Evolutionary conservation across 331 rosid species (phyloP).

Genomic region (Erythrophleum ivorense): DNA sequence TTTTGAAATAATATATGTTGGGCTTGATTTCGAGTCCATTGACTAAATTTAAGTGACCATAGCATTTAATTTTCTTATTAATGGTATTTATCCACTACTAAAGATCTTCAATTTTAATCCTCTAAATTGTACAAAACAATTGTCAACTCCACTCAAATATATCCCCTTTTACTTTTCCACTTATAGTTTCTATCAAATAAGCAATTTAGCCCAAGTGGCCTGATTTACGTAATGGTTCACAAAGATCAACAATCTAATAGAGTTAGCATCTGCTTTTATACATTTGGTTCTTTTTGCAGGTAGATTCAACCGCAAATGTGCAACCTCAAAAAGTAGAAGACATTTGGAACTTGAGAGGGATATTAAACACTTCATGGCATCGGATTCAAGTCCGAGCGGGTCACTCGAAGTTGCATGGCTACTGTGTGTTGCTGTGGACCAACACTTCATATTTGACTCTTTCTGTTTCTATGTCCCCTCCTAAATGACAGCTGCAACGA

Average conservation of each 20-base stretch:
- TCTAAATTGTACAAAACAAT: background rate
- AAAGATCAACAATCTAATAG: background rate
- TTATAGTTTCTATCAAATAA: background rate
- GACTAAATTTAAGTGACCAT: background rate
- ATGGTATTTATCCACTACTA: background rate
- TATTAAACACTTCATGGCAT: slow-evolving; percentile 88
- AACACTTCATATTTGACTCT: background rate
- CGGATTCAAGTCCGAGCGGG: slow-evolving; percentile 63
- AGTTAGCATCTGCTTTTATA: background rate
- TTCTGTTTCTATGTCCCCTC: background rate
- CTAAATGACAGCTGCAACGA: background rate
- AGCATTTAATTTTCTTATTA: slow-evolving; percentile 11
- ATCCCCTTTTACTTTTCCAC: background rate
- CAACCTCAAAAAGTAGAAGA: slow-evolving; percentile 75
- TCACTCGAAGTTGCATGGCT: slow-evolving; percentile 41
- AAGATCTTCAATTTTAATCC: background rate
- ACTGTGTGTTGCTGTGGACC: slow-evolving; percentile 4
- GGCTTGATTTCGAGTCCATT: too few species aligned
- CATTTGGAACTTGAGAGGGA: slow-evolving; percentile 87
- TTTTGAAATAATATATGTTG: too few species aligned
- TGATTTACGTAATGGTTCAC: background rate
- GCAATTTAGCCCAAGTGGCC: background rate
- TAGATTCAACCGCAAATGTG: slow-evolving; percentile 79
- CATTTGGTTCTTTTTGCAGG: slow-evolving; percentile 51
- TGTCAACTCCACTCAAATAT: background rate